These are phyloP conservation scores for Fusarium torulosum DNA, from an alignment of 2,329 filamentous ascomycete genomes.

Conservation along the genomic window DNA sequence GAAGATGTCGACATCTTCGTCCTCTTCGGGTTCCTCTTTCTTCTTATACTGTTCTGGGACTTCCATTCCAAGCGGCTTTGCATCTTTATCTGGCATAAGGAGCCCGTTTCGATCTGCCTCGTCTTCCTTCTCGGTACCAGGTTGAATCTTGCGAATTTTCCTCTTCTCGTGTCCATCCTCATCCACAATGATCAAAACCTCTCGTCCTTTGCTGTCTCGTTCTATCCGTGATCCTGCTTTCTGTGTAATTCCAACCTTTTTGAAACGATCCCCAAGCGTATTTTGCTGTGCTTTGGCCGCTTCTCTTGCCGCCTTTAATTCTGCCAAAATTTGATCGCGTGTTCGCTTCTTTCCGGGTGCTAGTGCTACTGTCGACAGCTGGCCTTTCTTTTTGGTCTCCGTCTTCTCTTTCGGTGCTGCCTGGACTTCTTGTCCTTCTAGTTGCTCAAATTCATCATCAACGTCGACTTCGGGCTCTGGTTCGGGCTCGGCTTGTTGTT, in stretches of 20 bases:
- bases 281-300: constrained; percentile 69
- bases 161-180: constrained; percentile 75
- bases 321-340: constrained; percentile 75
- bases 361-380: constrained; percentile 66
- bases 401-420: constrained; percentile 64
- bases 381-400: constrained; percentile 68
- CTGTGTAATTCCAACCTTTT: constrained; percentile 71
- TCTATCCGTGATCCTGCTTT: constrained; percentile 70
- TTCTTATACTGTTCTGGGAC: constrained; percentile 70
- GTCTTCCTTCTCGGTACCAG: constrained; percentile 54
- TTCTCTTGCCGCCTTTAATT: constrained; percentile 72
- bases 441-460: constrained; percentile 74
- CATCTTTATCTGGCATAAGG: constrained; percentile 66
- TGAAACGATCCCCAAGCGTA: constrained; percentile 70
- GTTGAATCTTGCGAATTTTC: constrained; percentile 69
- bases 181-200: constrained; percentile 74
- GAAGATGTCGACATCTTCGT: constrained; percentile 74
- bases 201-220: constrained; percentile 69
- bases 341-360: constrained; percentile 71
- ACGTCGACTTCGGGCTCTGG: constrained; percentile 56
- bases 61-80: constrained; percentile 73
- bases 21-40: constrained; percentile 61
- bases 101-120: constrained; percentile 57
- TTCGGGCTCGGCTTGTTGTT: constrained; percentile 49
- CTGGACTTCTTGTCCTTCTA: constrained; percentile 68